Evolutionary conservation across 768 basidiomycete genomes (phyloP), one percentile per base, ranked within the genome.

Genomic region (Pholiota microspora): DNA sequence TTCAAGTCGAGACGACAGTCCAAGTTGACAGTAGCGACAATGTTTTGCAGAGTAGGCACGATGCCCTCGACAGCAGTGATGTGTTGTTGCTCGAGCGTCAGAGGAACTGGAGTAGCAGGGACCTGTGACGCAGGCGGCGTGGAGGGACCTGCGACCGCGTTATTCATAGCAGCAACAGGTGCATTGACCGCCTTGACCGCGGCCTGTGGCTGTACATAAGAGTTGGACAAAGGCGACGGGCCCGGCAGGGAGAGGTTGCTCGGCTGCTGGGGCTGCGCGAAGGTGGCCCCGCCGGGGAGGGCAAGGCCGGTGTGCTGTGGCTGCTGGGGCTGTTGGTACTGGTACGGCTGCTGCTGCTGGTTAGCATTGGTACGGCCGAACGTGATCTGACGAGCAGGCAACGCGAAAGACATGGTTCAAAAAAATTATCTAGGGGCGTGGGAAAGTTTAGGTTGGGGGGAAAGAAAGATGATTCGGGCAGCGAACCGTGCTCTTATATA

Each of bases 21-120:
- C 24, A 99, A 82, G 66, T 98, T 98, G 71, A 98, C 96, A 5
- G 97, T 99, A 4, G 97, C 96, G 61, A 99, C 97, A 57, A 98
- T 98, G 75, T 98, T 99, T 82, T 99, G 96, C 49, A 99, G 80
- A 2, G 94, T 98, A n/a, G 96, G 97, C 7, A 98, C 96, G 63
- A 98, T 95, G 55, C 96, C 97, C 70, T 97, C 92, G 15, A 96
- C 94, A 38, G 94, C 93, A 13, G 94, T 97, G 62, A 98, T 96
- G 68, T 96, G 91, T 64, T 94, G 92, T 58, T 94, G 92, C 70
- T 94, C 92, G 56, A 92, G 86, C 1, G 90, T 91, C 59, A 92
- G 77, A 2, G 90, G 85, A 1, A 59, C 82, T 2, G 89, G 86
- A 0, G 90, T 88, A 0, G 88, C 76, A 1, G 88, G 84, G 2